These are phyloP conservation scores for Dimargaris cristalligena DNA, from an alignment of 192 early-diverging fungal species.

Conservation along the genomic window DNA sequence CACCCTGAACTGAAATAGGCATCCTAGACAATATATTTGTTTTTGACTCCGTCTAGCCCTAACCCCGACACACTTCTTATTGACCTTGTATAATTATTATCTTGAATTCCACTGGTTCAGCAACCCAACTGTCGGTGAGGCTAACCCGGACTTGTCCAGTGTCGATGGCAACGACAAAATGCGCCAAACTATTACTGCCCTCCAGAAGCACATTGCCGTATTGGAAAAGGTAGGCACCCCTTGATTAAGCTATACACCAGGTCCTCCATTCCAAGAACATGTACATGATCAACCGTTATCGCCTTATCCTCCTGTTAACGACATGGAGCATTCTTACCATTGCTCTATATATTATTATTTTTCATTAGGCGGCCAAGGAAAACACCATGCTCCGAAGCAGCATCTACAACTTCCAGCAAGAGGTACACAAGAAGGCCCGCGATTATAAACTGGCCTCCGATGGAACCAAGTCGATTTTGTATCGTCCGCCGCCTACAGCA, in stretches of 20 bases:
- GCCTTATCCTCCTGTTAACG: background rate
- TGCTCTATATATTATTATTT: background rate
- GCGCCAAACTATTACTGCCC: background rate
- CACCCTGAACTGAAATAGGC: background rate
- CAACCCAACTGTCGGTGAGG: background rate
- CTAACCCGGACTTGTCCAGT: background rate
- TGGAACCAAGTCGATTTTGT: too few relatives aligned
- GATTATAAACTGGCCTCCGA: background rate
- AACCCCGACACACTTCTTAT: background rate
- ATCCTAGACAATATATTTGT: background rate
- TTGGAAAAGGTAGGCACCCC: background rate
- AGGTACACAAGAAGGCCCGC: constrained; percentile 5
- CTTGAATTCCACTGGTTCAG: background rate
- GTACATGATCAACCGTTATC: background rate
- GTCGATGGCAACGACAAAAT: background rate
- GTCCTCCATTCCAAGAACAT: background rate
- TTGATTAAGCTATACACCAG: background rate
- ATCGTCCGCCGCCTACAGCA: too few relatives aligned
- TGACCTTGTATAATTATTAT: background rate
- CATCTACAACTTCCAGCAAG: constrained; percentile 6
- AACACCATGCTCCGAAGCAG: constrained; percentile 5
- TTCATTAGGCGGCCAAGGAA: constrained; percentile 5
- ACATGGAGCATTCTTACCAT: background rate
- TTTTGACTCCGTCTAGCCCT: background rate
- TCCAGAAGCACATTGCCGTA: background rate